A percentile compares a stretch with the other conserved stretches of the same genome.
Evolutionary conservation across 495 filamentous ascomycete species (phyloP).

Genomic region (Tuber calosporum): DNA sequence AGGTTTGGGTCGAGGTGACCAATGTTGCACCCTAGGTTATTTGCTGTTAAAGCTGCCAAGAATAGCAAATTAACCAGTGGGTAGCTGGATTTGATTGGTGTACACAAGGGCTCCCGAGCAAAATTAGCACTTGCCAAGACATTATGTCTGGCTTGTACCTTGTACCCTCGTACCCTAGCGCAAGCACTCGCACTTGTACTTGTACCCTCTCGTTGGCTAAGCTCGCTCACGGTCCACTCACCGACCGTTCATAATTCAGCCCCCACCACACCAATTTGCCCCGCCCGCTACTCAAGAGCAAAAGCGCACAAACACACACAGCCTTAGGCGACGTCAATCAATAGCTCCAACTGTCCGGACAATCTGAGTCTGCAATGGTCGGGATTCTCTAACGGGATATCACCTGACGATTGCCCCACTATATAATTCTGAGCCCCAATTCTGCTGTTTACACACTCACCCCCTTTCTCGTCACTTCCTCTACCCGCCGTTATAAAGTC

Average conservation of each 20-base stretch:
- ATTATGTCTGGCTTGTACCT: background rate
- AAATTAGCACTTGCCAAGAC: background rate
- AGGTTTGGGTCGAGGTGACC: too few relatives aligned
- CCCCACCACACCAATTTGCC: background rate
- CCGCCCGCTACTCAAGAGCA: background rate
- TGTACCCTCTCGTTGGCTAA: too few relatives aligned
- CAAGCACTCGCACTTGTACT: too few relatives aligned
- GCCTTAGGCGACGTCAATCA: background rate
- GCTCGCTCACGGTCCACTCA: background rate
- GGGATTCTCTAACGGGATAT: background rate
- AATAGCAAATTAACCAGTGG: too few relatives aligned
- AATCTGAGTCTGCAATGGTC: background rate
- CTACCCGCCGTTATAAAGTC: background rate
- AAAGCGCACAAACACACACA: background rate
- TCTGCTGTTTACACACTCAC: background rate
- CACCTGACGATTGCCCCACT: background rate
- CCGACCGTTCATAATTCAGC: background rate
- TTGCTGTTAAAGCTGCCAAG: too few relatives aligned
- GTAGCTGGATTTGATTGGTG: too few relatives aligned
- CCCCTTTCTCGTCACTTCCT: background rate
- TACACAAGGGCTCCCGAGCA: too few relatives aligned
- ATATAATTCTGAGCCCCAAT: conserved; percentile 2
- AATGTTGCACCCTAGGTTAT: too few relatives aligned
- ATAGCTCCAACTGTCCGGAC: background rate
- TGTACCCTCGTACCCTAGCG: too few relatives aligned